A percentile compares a stretch with the other conserved stretches of the same genome.
These are phyloP conservation scores for Eucalyptus tenuipes DNA, from an alignment of 345 rosid species.

Conservation along the genomic window DNA sequence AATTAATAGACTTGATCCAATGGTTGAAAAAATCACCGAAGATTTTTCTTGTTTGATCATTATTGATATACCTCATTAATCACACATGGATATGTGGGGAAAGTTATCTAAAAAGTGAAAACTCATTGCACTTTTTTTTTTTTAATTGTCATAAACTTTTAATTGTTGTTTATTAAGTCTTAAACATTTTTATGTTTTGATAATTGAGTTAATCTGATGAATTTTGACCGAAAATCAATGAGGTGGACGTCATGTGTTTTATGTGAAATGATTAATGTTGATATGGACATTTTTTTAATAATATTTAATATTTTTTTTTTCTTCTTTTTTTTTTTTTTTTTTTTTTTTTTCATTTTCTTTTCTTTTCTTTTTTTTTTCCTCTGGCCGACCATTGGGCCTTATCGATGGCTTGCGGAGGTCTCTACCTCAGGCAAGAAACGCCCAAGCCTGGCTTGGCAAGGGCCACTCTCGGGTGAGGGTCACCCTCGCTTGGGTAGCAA, in stretches of 20 bases:
- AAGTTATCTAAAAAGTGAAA: neutral
- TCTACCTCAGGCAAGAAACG: fast-evolving
- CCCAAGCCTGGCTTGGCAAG: neutral
- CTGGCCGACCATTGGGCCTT: fast-evolving
- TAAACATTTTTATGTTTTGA: neutral
- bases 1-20: neutral
- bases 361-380: neutral
- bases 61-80: neutral
- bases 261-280: fast-evolving
- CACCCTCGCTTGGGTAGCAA: neutral
- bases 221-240: fast-evolving
- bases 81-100: neutral
- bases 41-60: neutral
- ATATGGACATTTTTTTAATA: fast-evolving
- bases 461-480: neutral
- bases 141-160: fast-evolving
- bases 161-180: fast-evolving
- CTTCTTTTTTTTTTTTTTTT: fast-evolving
- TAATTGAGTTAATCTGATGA: fast-evolving
- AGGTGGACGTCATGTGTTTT: fast-evolving
- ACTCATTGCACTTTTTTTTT: too few species aligned
- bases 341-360: fast-evolving
- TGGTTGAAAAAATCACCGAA: neutral
- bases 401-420: neutral
- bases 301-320: neutral